Conservation (phyloP, 2,329 filamentous ascomycete species). For the Emmonsiellopsis sp. region DNA sequence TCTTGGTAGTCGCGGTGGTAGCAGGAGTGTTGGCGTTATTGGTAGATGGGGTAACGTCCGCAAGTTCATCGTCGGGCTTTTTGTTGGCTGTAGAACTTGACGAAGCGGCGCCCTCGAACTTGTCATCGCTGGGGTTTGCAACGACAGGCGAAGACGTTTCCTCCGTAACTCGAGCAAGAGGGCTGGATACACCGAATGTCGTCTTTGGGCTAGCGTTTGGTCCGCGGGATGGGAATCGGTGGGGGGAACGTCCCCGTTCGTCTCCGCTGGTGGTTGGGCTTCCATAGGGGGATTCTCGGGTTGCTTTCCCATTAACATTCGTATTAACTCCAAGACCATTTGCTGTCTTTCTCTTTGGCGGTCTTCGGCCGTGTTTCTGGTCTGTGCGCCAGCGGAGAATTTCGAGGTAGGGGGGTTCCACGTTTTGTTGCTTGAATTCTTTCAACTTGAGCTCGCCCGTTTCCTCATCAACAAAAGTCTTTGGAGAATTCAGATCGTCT, state of each 20-base stretch:
- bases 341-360: conserved; percentile 40
- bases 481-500: conserved; percentile 82
- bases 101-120: conserved; percentile 22
- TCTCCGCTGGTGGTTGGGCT: conserved; percentile 36
- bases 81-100: conserved; percentile 23
- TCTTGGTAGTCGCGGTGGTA: conserved; percentile 7
- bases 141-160: conserved; percentile 31
- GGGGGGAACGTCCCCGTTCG: conserved; percentile 41
- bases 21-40: conserved; percentile 18
- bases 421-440: conserved; percentile 80
- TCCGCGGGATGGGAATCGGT: conserved; percentile 36
- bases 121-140: conserved; percentile 23
- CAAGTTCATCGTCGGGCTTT: conserved; percentile 26
- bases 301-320: conserved; percentile 35
- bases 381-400: conserved; percentile 93
- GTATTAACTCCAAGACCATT: conserved; percentile 47
- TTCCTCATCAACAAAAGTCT: conserved; percentile 90
- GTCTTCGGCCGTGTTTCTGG: conserved; percentile 73
- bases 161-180: conserved; percentile 39
- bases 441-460: conserved; percentile 81
- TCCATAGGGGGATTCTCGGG: conserved; percentile 46
- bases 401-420: conserved; percentile 89
- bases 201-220: conserved; percentile 37
- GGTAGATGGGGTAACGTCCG: conserved; percentile 31
- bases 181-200: conserved; percentile 34